Evolutionary conservation across 2,329 filamentous ascomycete genomes (phyloP), one percentile per base, ranked within the genome.

Genomic region (Fusarium bulbicola): DNA sequence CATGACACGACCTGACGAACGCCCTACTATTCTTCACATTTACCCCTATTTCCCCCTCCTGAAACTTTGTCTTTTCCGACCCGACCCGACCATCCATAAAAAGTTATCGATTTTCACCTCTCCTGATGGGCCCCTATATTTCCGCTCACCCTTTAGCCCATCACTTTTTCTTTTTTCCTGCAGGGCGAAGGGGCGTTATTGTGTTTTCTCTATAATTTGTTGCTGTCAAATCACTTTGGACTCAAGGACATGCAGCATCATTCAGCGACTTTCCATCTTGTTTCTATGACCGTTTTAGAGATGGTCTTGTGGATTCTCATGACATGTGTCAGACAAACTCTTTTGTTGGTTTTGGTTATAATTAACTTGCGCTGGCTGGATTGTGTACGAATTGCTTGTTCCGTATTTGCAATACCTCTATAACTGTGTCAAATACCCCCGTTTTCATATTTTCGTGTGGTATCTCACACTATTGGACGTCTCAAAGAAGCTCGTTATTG

Each of bases 161-260:
- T 68, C 68, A 62, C 68, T 37, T 58, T 70, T 70, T 59, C 47
- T 70, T 70, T 52, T 68, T 63, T 63, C 70, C 52, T 58, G 71
- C 72, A 58, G 53, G 76, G 72, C 73, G 74, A 78, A 72, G 67
- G 64, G 76, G 74, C 63, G 76, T 77, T 76, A 54, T 66, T 63
- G 28, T 64, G 52, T 73, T 66, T 63, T 50, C 21, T 37, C 36
- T 49, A 20, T 46, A 36, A 43, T 54, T 28, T 59, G 61, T 65
- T 54, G 37, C 66, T 52, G 39, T 45, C 46, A 56, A 50, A 43
- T 39, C 40, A 40, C 42, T 59, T 57, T 49, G 52, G 60, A 60
- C 58, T 67, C 59, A 54, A 45, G 52, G 53, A 56, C 54, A 66
- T 59, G 54, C 24, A 65, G 59, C 52, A 58, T 57, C 24, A 37